phyloP scores from a whole-genome alignment of 257 asterid species.

The Fraxinus cuspidata region DNA sequence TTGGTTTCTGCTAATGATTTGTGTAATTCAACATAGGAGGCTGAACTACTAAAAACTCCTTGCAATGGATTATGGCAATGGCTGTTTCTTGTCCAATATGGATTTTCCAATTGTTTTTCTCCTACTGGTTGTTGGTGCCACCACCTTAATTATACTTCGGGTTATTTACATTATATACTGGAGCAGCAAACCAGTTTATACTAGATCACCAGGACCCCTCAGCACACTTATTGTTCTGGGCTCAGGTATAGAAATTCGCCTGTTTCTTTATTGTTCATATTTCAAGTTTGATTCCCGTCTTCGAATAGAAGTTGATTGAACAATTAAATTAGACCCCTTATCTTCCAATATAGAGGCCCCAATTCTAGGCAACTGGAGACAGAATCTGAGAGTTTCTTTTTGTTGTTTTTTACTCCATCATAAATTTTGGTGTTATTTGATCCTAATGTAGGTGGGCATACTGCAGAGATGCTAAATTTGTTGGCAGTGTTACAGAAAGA shows the following conservation, averaged over 20 bases:
- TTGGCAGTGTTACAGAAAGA: constrained; percentile 66
- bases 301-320: not conserved
- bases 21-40: not conserved
- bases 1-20: not conserved
- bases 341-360: not conserved
- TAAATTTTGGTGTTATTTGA: not conserved
- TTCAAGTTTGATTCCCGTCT: not conserved
- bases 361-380: not conserved
- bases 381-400: not conserved
- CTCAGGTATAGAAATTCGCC: constrained; percentile 52
- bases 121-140: constrained; percentile 38
- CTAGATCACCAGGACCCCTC: constrained; percentile 42
- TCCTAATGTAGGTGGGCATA: constrained; percentile 77
- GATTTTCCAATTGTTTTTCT: constrained; percentile 25
- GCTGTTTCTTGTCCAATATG: constrained; percentile 24
- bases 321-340: not conserved
- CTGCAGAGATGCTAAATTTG: constrained; percentile 90
- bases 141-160: constrained; percentile 45
- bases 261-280: constrained; percentile 5
- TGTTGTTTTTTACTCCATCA: too few species aligned
- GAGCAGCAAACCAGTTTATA: constrained; percentile 41
- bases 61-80: constrained; percentile 37
- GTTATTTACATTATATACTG: constrained; percentile 46
- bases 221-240: constrained; percentile 73
- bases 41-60: constrained; percentile 10